Conservation (phyloP, 2,329 filamentous ascomycete genomes). For the Pseudonectria buxi region DNA sequence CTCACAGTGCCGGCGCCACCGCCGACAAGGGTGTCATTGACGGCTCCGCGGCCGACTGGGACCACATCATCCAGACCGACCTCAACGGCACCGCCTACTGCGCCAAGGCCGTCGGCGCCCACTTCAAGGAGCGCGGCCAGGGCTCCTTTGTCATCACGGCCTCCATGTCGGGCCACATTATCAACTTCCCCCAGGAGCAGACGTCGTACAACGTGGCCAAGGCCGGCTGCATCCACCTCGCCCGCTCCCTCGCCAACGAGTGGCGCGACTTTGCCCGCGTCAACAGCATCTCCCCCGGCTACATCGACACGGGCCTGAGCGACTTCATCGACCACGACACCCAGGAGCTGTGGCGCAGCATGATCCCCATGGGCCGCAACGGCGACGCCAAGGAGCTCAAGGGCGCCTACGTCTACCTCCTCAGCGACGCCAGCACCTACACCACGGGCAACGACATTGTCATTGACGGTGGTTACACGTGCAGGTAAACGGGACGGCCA, state of each 20-base stretch:
- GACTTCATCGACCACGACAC: conserved; percentile 59
- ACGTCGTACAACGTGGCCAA: conserved; percentile 61
- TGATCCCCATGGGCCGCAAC: conserved; percentile 68
- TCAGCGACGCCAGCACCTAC: conserved; percentile 68
- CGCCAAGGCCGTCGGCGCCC: conserved; percentile 55
- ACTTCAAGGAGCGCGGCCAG: conserved; percentile 57
- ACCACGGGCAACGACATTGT: conserved; percentile 66
- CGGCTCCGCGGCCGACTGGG: conserved; percentile 60
- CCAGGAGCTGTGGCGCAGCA: conserved; percentile 65
- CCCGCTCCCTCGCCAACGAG: conserved; percentile 50
- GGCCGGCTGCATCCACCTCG: conserved; percentile 45
- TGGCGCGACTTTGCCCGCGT: conserved; percentile 62
- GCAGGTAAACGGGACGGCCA: conserved; percentile 27
- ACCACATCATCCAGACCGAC: conserved; percentile 55
- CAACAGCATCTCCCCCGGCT: conserved; percentile 61
- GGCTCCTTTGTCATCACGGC: conserved; percentile 64
- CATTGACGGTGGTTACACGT: conserved; percentile 63
- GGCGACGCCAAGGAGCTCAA: conserved; percentile 65
- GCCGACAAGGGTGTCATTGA: conserved; percentile 63
- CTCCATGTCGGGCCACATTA: conserved; percentile 64
- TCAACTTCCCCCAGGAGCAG: conserved; percentile 64
- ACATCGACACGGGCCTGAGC: conserved; percentile 62
- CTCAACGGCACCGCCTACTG: conserved; percentile 64
- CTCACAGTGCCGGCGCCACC: conserved; percentile 56
- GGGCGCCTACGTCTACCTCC: conserved; percentile 71